These are phyloP conservation scores for Aurantiochytrium sp. DNA, from an alignment of 108 stramenopile genomes.

Conservation along the genomic window DNA sequence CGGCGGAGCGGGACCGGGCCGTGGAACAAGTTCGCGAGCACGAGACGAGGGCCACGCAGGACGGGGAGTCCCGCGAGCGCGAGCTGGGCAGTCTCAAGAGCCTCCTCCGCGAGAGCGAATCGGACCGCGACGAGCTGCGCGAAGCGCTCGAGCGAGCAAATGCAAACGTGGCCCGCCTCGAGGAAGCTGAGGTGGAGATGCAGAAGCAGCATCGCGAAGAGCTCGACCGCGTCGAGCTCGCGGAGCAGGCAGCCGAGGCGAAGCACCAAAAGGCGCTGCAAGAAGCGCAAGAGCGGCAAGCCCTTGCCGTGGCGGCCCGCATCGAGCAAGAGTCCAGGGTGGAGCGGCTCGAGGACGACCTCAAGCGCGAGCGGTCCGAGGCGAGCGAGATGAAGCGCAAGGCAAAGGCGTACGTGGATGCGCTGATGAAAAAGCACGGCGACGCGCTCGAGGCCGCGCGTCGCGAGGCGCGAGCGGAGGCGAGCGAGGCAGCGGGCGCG, in stretches of 20 bases:
- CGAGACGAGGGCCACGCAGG: background rate
- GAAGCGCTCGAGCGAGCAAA: background rate
- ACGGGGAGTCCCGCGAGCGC: background rate
- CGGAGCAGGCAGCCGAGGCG: background rate
- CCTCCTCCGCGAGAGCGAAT: background rate
- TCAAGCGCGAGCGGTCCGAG: background rate
- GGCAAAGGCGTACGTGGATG: conserved; percentile 3
- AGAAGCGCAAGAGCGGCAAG: background rate
- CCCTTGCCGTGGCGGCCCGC: background rate
- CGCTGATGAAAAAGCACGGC: background rate
- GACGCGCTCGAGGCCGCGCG: background rate
- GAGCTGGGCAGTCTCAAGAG: background rate
- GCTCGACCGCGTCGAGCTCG: background rate
- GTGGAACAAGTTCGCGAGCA: background rate
- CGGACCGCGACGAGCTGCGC: background rate
- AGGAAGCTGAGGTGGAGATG: background rate
- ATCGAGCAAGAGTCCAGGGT: background rate
- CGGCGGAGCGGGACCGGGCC: background rate
- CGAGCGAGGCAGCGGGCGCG: background rate
- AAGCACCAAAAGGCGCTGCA: background rate
- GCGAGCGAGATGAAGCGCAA: background rate
- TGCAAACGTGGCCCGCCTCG: background rate
- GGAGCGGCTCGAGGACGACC: background rate
- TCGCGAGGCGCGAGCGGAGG: background rate
- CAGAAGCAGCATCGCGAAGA: background rate